Conservation (phyloP, 2,329 filamentous ascomycete species). For the Calonectria hawksworthii region DNA sequence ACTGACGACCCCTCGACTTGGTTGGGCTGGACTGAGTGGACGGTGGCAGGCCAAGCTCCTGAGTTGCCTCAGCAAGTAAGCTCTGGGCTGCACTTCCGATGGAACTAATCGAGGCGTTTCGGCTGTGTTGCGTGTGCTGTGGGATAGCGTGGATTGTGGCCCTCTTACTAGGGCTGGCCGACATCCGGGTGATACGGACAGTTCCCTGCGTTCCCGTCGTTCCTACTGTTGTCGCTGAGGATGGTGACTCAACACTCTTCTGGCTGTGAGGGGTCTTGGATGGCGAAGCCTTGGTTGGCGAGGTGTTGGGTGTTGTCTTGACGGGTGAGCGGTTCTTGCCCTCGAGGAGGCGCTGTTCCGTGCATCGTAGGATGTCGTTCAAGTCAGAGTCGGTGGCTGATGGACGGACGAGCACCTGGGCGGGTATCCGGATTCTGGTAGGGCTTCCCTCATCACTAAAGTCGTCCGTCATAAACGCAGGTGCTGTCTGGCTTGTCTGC, state of each 20-base stretch:
- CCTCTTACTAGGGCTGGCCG: conserved; percentile 48
- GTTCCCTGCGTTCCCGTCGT: conserved; percentile 39
- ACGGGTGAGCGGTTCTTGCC: conserved; percentile 50
- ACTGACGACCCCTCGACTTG: conserved; percentile 49
- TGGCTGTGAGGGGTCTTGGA: conserved; percentile 49
- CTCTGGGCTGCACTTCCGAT: conserved; percentile 57
- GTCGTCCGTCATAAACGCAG: conserved; percentile 34
- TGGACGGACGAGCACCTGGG: conserved; percentile 38
- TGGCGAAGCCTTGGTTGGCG: conserved; percentile 46
- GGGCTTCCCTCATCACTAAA: conserved; percentile 28
- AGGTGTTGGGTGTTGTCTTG: conserved; percentile 45
- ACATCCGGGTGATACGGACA: conserved; percentile 39
- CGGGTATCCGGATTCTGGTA: conserved; percentile 27
- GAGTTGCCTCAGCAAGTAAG: conserved; percentile 53
- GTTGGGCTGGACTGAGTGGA: conserved; percentile 60
- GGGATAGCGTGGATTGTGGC: conserved; percentile 37
- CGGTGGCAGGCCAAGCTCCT: conserved; percentile 52
- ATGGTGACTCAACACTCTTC: conserved; percentile 36
- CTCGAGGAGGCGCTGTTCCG: conserved; percentile 64
- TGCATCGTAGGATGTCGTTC: conserved; percentile 65
- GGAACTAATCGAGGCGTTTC: conserved; percentile 49
- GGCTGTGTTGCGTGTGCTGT: conserved; percentile 34
- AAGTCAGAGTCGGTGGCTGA: conserved; percentile 62
- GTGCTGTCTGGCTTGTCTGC: conserved; percentile 39
- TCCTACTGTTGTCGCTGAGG: conserved; percentile 41